Evolutionary conservation across 2,329 filamentous ascomycete genomes (phyloP).

Genomic region (Talaromyces piceae): DNA sequence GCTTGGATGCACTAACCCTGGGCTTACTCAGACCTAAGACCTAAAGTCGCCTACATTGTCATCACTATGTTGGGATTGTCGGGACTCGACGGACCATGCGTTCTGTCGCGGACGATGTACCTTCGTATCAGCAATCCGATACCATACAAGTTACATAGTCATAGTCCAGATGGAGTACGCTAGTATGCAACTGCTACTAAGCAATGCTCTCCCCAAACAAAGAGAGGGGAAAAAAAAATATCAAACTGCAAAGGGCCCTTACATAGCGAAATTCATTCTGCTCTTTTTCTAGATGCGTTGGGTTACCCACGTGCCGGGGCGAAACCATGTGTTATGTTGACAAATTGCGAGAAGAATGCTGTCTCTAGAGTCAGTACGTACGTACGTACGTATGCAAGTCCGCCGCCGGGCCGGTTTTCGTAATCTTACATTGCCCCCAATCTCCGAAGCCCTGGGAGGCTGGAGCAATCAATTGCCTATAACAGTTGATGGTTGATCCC

Average conservation of each 20-base stretch:
- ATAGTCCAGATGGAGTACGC: too few relatives aligned
- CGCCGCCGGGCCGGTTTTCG: too few relatives aligned
- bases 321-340: neutral
- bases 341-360: neutral
- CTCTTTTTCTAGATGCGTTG: neutral
- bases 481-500: too few relatives aligned
- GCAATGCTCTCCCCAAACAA: too few relatives aligned
- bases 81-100: neutral
- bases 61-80: neutral
- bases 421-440: too few relatives aligned
- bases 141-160: too few relatives aligned
- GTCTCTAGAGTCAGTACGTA: neutral
- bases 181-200: too few relatives aligned
- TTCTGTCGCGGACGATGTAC: neutral
- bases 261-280: neutral
- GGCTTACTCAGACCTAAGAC: neutral
- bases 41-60: neutral
- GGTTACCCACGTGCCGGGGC: neutral
- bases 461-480: too few relatives aligned
- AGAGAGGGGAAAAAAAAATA: too few relatives aligned
- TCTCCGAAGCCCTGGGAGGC: too few relatives aligned
- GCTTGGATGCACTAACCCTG: neutral
- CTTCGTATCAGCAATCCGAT: too few relatives aligned
- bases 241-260: neutral
- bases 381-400: too few relatives aligned